Evolutionary conservation across 202 grass and related monocot genomes (phyloP).

Genomic region (Setaria viridis): DNA sequence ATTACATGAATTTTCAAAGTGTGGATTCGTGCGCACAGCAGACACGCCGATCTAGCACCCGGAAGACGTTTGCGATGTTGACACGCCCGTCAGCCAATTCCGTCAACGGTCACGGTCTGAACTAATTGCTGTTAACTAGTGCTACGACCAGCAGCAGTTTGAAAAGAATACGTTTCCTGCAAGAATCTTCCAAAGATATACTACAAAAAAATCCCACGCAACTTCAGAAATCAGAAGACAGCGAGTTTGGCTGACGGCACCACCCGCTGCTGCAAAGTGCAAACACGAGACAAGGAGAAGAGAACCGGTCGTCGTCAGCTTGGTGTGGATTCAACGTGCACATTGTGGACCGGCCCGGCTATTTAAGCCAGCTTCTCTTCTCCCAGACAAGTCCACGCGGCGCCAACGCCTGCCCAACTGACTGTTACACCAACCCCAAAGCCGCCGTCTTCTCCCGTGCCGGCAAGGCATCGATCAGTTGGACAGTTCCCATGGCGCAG

Average conservation of each 20-base stretch:
- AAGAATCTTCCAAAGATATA: neutral
- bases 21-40: no score
- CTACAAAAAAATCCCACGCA: neutral
- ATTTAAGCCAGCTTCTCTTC: neutral
- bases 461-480: no score
- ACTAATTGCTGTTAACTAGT: neutral
- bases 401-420: neutral
- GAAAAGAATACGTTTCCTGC: neutral
- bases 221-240: neutral
- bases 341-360: neutral
- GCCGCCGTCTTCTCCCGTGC: no score
- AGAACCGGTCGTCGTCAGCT: neutral
- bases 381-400: neutral
- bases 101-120: neutral
- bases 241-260: neutral
- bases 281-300: neutral
- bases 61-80: neutral
- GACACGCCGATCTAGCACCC: neutral
- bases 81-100: neutral
- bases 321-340: constrained; percentile 14
- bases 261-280: neutral
- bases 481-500: constrained; percentile 47
- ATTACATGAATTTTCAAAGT: no score
- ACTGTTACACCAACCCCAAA: constrained; percentile 7
- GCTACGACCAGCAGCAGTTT: no score